These are phyloP conservation scores for Borovskyia barvae DNA, from an alignment of 208 protist species.

Conservation along the genomic window DNA sequence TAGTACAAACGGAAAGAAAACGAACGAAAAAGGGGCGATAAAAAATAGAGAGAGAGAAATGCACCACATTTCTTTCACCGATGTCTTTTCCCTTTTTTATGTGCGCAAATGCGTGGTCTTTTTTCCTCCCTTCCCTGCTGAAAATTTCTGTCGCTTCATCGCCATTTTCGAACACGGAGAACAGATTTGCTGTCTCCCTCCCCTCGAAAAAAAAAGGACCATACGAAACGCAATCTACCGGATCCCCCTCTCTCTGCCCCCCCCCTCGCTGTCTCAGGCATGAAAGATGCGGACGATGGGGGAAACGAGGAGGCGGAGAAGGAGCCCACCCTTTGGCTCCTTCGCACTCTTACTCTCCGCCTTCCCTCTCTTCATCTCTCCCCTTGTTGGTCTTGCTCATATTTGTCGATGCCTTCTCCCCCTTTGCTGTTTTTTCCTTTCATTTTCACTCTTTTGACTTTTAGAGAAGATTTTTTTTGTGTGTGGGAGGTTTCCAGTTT, in stretches of 20 bases:
- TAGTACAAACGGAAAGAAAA: too few relatives aligned
- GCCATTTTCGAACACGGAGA: too few relatives aligned
- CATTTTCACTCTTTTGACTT: constrained; percentile 15
- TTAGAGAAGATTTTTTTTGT: constrained; percentile 18
- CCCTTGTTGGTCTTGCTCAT: background rate
- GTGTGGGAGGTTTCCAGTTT: constrained; percentile 3
- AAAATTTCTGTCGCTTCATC: background rate
- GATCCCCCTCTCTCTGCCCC: too few relatives aligned
- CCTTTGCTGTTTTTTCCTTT: constrained; percentile 17
- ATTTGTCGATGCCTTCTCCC: constrained; percentile 3
- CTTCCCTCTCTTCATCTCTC: constrained; percentile 1
- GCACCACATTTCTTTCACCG: constrained; percentile 1
- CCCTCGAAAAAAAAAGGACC: too few relatives aligned
- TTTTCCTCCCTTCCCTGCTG: background rate
- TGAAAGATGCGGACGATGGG: too few relatives aligned
- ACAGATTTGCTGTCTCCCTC: too few relatives aligned
- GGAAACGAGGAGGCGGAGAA: background rate
- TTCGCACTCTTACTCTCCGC: background rate
- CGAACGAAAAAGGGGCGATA: too few relatives aligned
- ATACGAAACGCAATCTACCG: too few relatives aligned
- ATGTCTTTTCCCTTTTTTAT: constrained; percentile 5
- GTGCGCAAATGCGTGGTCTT: background rate
- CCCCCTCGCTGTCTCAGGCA: too few relatives aligned
- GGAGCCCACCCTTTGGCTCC: background rate
- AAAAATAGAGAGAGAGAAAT: too few relatives aligned